Conservation (phyloP, 176 grass and related monocot species). For the Canna indica region DNA sequence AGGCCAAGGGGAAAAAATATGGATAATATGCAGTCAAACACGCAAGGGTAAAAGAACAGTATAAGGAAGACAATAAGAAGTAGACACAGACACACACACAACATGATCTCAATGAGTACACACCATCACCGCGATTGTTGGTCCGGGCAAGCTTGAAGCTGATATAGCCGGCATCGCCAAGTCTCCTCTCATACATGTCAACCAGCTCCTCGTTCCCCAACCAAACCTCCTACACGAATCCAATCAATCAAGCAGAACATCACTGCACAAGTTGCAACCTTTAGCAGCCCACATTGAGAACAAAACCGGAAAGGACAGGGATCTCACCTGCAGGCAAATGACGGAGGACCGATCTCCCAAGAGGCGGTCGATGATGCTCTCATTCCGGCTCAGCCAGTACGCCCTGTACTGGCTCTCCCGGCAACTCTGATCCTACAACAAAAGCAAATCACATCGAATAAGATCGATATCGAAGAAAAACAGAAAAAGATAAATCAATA, state of each 20-base stretch:
- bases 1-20: background rate
- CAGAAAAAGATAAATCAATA: background rate
- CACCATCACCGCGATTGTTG: slow-evolving; percentile 88
- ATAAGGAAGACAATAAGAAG: background rate
- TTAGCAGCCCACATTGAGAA: too few species aligned
- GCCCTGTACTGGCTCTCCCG: slow-evolving; percentile 74
- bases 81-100: too few species aligned
- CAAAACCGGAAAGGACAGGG: background rate
- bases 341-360: slow-evolving; percentile 56
- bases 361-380: slow-evolving; percentile 68
- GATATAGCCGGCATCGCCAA: slow-evolving; percentile 47
- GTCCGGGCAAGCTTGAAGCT: slow-evolving; percentile 78
- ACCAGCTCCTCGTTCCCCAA: slow-evolving; percentile 78
- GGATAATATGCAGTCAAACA: background rate
- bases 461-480: background rate
- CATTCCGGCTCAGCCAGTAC: slow-evolving; percentile 65
- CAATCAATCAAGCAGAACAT: slow-evolving; percentile 6
- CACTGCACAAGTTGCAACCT: background rate
- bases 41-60: too few species aligned
- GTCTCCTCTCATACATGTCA: slow-evolving; percentile 59
- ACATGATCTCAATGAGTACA: too few species aligned
- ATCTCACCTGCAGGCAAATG: slow-evolving; percentile 72
- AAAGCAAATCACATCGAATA: background rate
- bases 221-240: slow-evolving; percentile 62
- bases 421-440: slow-evolving; percentile 38